Conservation (phyloP, 1,139 yeast genomes). For the Scheffersomyces lignicola region DNA sequence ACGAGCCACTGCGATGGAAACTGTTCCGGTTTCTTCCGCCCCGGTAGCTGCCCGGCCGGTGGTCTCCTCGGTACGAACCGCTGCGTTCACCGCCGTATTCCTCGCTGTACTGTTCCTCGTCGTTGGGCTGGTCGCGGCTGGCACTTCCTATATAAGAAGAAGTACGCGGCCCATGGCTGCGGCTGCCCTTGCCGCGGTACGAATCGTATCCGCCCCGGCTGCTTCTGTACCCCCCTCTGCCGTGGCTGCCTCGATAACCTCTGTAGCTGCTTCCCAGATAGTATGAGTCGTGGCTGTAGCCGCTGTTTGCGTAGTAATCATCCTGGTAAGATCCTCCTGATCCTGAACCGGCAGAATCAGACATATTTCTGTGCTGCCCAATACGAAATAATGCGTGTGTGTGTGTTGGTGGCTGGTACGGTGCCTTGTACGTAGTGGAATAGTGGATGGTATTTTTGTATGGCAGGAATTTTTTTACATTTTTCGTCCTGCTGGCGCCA, state of each 20-base stretch:
- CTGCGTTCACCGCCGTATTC: conserved; percentile 1
- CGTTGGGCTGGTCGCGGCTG: background rate
- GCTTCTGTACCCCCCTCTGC: conserved; percentile 14
- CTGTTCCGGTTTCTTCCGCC: conserved; percentile 12
- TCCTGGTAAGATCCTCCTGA: no score
- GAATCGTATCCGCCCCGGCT: conserved; percentile 6
- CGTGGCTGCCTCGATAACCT: conserved; percentile 12
- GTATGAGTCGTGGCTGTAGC: background rate
- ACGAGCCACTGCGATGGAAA: conserved; percentile 1
- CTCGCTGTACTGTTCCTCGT: background rate
- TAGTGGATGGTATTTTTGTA: no score
- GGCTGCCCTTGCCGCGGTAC: conserved; percentile 1
- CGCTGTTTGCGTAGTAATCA: background rate
- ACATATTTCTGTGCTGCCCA: no score
- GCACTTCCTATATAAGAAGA: conserved; percentile 5
- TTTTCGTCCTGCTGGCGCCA: no score
- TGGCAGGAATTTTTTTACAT: no score
- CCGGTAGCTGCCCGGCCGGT: conserved; percentile 6
- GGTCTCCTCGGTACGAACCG: conserved; percentile 12
- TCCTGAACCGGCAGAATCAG: conserved; percentile 5
- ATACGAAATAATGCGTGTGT: no score
- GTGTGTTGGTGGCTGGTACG: no score
- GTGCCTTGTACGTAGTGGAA: no score
- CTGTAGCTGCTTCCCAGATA: conserved; percentile 3
- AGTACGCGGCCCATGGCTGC: conserved; percentile 1